phyloP scores from a whole-genome alignment of 257 asterid genomes.

The Lavandula angustifolia region DNA sequence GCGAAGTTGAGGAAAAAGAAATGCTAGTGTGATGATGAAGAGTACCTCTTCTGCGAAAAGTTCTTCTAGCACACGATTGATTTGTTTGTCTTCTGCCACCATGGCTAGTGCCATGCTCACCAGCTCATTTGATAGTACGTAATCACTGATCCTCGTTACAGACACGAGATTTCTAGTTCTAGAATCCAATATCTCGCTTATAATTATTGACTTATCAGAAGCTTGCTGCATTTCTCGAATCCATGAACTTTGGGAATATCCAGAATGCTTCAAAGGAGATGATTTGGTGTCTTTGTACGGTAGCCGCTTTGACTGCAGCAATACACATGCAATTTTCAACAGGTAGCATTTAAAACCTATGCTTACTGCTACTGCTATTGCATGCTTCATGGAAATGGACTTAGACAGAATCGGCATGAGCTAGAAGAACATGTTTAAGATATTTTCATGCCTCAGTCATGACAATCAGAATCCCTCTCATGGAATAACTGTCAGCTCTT shows the following conservation, averaged over 20 bases:
- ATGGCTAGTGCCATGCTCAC: constrained; percentile 99
- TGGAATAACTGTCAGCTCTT: background rate
- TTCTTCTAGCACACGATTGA: constrained; percentile 90
- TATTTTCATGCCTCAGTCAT: background rate
- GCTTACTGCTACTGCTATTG: background rate
- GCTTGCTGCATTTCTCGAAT: constrained; percentile 98
- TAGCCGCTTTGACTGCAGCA: constrained; percentile 90
- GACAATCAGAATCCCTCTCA: background rate
- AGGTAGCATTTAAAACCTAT: constrained; percentile 16
- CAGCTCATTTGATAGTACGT: constrained; percentile 90
- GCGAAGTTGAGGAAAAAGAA: background rate
- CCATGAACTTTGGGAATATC: constrained; percentile 95
- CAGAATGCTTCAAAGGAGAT: constrained; percentile 63
- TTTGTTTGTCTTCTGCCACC: constrained; percentile 99
- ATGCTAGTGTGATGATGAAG: constrained; percentile 9
- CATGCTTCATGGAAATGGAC: background rate
- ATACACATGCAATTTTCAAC: constrained; percentile 28
- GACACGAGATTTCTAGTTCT: constrained; percentile 96
- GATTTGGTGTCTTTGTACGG: constrained; percentile 67
- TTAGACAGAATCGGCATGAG: background rate
- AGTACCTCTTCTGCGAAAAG: constrained; percentile 94
- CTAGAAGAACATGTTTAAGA: constrained; percentile 3
- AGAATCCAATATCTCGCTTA: constrained; percentile 95
- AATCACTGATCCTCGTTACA: constrained; percentile 90
- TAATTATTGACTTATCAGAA: constrained; percentile 85